Evolutionary conservation across 176 grass and related monocot genomes (phyloP).

Genomic region (Bromus sterilis): DNA sequence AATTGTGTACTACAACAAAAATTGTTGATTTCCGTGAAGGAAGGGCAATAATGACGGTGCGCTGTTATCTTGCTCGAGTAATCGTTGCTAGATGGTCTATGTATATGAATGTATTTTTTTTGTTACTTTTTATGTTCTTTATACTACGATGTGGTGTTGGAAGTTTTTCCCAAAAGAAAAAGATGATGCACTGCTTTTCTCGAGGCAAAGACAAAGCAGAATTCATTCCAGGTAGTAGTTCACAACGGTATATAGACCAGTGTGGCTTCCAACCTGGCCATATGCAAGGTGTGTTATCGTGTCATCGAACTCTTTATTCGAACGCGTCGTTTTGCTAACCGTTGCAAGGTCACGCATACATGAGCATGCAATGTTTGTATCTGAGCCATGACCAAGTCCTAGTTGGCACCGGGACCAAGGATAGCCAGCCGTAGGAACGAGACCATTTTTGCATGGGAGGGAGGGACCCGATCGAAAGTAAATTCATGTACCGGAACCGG

Average conservation of each 20-base stretch:
- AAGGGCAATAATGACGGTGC: too few relatives aligned
- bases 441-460: not conserved
- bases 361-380: not conserved
- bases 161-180: too few relatives aligned
- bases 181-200: too few relatives aligned
- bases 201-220: not conserved
- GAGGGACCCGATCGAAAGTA: not conserved
- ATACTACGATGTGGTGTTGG: too few relatives aligned
- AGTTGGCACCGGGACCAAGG: not conserved
- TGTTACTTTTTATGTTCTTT: too few relatives aligned
- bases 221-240: not conserved
- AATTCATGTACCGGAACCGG: not conserved
- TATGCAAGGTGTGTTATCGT: too few relatives aligned
- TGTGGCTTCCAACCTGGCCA: not conserved
- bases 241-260: not conserved
- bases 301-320: not conserved
- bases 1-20: too few relatives aligned
- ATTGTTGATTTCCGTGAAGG: too few relatives aligned
- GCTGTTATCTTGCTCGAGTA: too few relatives aligned
- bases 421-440: not conserved
- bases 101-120: too few relatives aligned
- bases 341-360: not conserved
- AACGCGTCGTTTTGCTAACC: not conserved
- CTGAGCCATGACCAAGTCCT: not conserved
- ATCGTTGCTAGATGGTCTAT: too few relatives aligned